A percentile compares a stretch with the other conserved stretches of the same genome.
phyloP scores from a whole-genome alignment of 2,329 filamentous ascomycete genomes.

The Sporothrix mexicana region DNA sequence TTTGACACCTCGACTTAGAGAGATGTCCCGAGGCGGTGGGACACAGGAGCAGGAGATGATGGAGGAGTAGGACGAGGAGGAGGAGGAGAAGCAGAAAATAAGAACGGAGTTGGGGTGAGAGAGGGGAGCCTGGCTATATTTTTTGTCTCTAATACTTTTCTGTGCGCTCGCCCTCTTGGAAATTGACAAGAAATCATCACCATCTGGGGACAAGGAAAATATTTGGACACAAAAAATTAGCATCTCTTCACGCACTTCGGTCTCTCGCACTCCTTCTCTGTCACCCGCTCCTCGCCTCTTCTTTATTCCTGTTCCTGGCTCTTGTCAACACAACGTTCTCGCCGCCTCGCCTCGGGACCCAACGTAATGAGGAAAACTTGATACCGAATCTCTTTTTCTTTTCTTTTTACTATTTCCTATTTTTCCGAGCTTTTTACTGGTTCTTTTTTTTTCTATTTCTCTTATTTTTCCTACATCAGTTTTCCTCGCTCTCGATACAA shows the following conservation, averaged over 20 bases:
- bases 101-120: not conserved
- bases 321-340: not conserved
- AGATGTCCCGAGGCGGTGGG: conserved; percentile 4
- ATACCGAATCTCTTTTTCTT: conserved; percentile 2
- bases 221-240: not conserved
- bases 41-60: not conserved
- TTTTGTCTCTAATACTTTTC: conserved; percentile 8
- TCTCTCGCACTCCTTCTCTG: not conserved
- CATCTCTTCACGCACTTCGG: not conserved
- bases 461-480: not conserved
- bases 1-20: not conserved
- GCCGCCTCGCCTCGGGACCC: conserved; percentile 13
- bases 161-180: conserved; percentile 16
- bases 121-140: conserved; percentile 12
- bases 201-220: not conserved
- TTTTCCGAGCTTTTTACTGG: conserved; percentile 7
- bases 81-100: no score
- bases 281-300: not conserved
- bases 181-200: not conserved
- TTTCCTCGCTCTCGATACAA: conserved; percentile 17
- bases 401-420: not conserved
- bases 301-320: not conserved
- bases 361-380: conserved; percentile 23
- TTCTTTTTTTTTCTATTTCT: not conserved
- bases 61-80: not conserved